Base-by-base conservation (phyloP, 495 filamentous ascomycete species). In the Talaromyces stipitatus region DNA sequence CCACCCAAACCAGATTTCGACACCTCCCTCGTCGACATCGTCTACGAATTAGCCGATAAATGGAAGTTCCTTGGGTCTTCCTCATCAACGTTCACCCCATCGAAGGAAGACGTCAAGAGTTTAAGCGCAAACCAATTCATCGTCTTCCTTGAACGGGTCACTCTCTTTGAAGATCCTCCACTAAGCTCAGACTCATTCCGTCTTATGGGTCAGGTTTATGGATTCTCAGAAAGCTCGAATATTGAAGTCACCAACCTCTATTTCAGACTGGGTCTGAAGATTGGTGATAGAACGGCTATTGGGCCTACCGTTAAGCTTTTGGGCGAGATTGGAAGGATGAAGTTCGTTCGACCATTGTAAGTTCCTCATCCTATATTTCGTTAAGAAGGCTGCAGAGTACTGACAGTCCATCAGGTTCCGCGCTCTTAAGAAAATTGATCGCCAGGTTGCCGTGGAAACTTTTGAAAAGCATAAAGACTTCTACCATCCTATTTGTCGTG, bases 401-500 rank as follows among this genome's bases (percentile, higher is more conserved):
- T 46, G 52, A 14, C 36, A 11, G 23, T 26, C 1, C 2, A 41
- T 11, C 38, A 78, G 77, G 57, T 94, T 83, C 74, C 81, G 85
- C 60, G 74, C 80, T 55, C 72, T 97, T 61, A 85, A 85, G 61
- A 82, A 83, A 62, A 78, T 86, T 2, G 86, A 96, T 73, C 76
- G 82, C 28, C 70, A 83, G 27, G 68, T 95, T 65, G 92, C 94
- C 7, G 61, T 90, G 41, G 77, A 82, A 67, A 96, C 92, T 1
- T 96, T 96, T 63, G 78, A 89, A 76, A 87, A 87, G 75, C 84
- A 96, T 62, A 88, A 80, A 61, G 84, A 88, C 51, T 98, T 97
- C 63, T 98, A 98, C 67, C 92, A 97, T 69, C 94, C 94, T 11
- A 98, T 97, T 60, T 96, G 92, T 65, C 81, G 86, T 55, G 82